Evolutionary conservation across 106 monocot species (phyloP).

Genomic region (Acorus calamus): DNA sequence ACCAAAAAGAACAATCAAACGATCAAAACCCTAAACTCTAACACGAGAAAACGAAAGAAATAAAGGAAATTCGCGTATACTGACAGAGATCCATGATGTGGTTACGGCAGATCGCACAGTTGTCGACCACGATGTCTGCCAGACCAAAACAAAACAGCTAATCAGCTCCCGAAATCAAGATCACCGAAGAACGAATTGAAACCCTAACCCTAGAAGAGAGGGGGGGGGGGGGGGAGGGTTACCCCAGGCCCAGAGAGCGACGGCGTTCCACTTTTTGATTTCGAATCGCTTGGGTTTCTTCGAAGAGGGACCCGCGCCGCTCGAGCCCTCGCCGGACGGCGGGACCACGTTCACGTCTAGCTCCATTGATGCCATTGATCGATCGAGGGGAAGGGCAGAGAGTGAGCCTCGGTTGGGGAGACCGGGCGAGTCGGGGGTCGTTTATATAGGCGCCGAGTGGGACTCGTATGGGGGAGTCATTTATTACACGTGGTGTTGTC

Average conservation of each 20-base stretch:
- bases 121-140: conserved; percentile 61
- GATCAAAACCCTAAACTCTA: conserved; percentile 5
- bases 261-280: conserved; percentile 98
- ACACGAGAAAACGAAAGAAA: conserved; percentile 1
- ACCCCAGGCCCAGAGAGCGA: conserved; percentile 93
- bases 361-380: conserved; percentile 35
- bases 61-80: neutral
- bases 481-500: too few species aligned
- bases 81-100: conserved; percentile 97
- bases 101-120: conserved; percentile 86
- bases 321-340: neutral
- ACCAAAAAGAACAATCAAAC: neutral
- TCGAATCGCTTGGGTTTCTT: conserved; percentile 84
- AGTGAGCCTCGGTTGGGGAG: too few species aligned
- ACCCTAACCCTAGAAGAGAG: too few species aligned
- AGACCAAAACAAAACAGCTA: too few species aligned
- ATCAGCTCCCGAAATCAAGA: too few species aligned
- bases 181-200: too few species aligned
- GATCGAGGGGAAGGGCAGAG: too few species aligned
- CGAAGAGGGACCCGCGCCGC: conserved; percentile 7
- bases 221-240: neutral
- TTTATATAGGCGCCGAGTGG: too few species aligned
- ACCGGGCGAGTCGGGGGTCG: too few species aligned
- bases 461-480: too few species aligned
- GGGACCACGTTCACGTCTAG: conserved; percentile 38